Evolutionary conservation across 2,329 filamentous ascomycete species (phyloP).

Genomic region (Pezicula rhizophila): DNA sequence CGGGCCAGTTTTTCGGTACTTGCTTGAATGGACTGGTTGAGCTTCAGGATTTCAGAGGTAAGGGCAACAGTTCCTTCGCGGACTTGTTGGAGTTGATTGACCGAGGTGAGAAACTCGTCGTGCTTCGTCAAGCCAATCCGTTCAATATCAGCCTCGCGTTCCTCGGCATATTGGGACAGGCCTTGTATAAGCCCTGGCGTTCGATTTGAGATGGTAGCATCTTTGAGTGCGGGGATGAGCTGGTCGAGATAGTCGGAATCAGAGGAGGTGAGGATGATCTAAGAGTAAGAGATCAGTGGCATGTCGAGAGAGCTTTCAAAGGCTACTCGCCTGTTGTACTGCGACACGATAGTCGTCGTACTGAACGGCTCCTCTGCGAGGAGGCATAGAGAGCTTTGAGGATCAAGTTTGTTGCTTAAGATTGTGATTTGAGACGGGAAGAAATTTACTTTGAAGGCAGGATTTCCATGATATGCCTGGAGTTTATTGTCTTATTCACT

Average conservation of each 20-base stretch:
- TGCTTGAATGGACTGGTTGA: conserved; percentile 91
- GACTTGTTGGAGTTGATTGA: conserved; percentile 88
- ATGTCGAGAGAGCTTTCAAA: not conserved
- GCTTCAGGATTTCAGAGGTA: conserved; percentile 82
- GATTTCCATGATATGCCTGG: no score
- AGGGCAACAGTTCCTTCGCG: conserved; percentile 84
- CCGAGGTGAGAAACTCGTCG: conserved; percentile 89
- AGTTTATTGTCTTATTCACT: no score
- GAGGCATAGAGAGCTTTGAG: conserved; percentile 11
- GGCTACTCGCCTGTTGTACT: not conserved
- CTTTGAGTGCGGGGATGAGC: conserved; percentile 87
- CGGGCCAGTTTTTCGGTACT: conserved; percentile 91
- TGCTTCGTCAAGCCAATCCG: conserved; percentile 92
- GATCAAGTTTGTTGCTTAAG: no score
- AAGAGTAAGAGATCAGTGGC: conserved; percentile 2
- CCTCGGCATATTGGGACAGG: conserved; percentile 73
- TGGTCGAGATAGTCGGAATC: conserved; percentile 95
- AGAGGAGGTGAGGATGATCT: conserved; percentile 90
- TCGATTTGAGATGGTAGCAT: conserved; percentile 72
- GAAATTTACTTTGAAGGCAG: no score
- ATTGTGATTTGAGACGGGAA: no score
- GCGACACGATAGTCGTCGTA: not conserved
- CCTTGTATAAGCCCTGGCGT: conserved; percentile 70
- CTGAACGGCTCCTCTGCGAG: no score
- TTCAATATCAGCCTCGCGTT: conserved; percentile 88